Percentiles rank a stretch among this genome's conserved stretches.
Evolutionary conservation across 345 rosid species (phyloP).

Genomic region (Eucalyptus viminalis): DNA sequence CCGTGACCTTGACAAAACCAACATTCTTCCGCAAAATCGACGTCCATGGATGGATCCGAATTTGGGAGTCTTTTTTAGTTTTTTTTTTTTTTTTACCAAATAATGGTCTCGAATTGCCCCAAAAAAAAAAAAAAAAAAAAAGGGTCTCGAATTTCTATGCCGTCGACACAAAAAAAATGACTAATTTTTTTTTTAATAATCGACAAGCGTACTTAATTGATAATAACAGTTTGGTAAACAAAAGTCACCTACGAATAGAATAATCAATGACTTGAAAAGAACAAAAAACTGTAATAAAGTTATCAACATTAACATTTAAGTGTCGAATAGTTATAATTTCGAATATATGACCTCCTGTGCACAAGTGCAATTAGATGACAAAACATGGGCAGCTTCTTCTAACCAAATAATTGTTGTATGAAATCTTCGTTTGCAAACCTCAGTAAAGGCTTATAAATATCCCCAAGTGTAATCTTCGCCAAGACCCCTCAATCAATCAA

Average conservation of each 20-base stretch:
- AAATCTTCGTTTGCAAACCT: fast-evolving
- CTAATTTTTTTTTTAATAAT: fast-evolving
- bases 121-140: too few species aligned
- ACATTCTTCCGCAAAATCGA: not conserved
- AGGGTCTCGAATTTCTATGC: not conserved
- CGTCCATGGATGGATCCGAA: not conserved
- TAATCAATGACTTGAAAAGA: fast-evolving
- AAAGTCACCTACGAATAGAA: fast-evolving
- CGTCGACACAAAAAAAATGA: not conserved
- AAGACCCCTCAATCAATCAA: too few species aligned
- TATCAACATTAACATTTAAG: fast-evolving
- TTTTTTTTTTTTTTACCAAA: not conserved
- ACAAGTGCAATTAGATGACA: fast-evolving
- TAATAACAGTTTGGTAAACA: fast-evolving
- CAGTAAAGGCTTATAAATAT: fast-evolving
- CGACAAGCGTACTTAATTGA: not conserved
- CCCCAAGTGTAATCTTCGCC: too few species aligned
- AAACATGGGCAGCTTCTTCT: fast-evolving
- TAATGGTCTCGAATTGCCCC: not conserved
- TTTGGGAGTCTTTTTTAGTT: not conserved
- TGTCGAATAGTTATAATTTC: not conserved
- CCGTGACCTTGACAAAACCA: not conserved
- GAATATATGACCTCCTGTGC: not conserved
- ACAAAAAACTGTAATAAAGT: fast-evolving
- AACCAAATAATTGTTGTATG: not conserved